Base-by-base conservation (phyloP, 352 stramenopile species). In the Phytophthora europaea region DNA sequence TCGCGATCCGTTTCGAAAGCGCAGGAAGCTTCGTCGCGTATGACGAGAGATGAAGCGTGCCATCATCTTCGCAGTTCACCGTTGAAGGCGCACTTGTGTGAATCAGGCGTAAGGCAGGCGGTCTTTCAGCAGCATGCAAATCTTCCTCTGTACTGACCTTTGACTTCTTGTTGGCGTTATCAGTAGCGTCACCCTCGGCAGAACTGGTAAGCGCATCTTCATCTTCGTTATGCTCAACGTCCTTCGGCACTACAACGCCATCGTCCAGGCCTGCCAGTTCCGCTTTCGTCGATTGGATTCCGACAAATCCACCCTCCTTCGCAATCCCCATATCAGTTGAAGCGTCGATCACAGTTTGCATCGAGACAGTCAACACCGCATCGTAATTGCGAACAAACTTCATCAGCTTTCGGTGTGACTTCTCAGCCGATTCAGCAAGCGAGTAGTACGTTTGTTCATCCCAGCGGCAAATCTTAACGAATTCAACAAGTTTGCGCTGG, bases 391-490 rank as follows among this genome's bases (percentile, higher is more conserved):
- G 86, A 10, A 99, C 83, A 60, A 99, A 96, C 81, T 99, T 99
- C 90, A 98, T 98, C n/a, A 99, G 78, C 77, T 99, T 99, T 38
- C 96, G 89, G 74, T 99, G 98, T 40, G 98, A 99, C 71, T 99
- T 99, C 67, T 99, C 96, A 0, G 96, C 96, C 6, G 97, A 99
- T 62, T 99, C 98, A 10, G 95, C 96, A 22, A 99, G 81, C 43
- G 98, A 98, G 85, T 99, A 99, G 77, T 99, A 99, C 26, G 97
- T 99, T 78, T 99, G 98, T 65, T 99, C 98, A 74, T 99, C 98
- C 98, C 98, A 99, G 58, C 98, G 98, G 34, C 91, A 96, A 34
- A 99, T 94, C 70, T 99, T 99, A 36, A 99, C 93, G 81, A 99
- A 98, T 61, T 99, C 97, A 74, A 99, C 94, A 5, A 99, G 72